Base-by-base conservation (phyloP, 495 filamentous ascomycete species). In the Viridothelium virens region DNA sequence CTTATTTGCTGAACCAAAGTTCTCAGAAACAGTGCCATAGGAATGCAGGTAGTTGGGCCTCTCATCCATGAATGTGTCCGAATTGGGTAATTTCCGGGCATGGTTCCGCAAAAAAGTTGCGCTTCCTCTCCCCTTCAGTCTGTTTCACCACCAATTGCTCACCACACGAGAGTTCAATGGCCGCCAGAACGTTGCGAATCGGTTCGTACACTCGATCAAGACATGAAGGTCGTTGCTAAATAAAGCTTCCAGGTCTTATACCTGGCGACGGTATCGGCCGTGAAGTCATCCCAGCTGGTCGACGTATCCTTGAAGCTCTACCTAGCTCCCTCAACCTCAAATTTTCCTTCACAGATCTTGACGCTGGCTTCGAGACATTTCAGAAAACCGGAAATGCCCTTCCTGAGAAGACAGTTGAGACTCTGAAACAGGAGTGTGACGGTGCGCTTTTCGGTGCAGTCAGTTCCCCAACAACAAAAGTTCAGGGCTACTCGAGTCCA, bases 211-310 rank as follows among this genome's bases (percentile, higher is more conserved):
- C 7, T 46, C 33, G 65, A 62, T 9, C 56, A 39, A 36, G 63
- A 65, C 37, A 62, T 25, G 64, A 33, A 37, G 0, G 25, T 25
- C 1, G 25, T 14, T 62, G 25, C 1, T 39, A 44, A 66, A 64
- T 65, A 33, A 63, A 37, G 39, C n/a, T 18, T 72, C 59, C 71
- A 95, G 92, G 92, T 74, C 89, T 98, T 74, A 96, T 97, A 73
- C 91, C 94, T 76, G 94, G 94, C 76, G 94, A 98, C 81, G 94
- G 94, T 77, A 98, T 98, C 78, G 94, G 94, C 76, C 90, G 90
- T 74, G 94, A 98, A 80, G 94, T 98, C 76, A 96, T 98, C 78
- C 95, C 95, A 70, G 92, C 94, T 63, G 94, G 93, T 66, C 89
- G 91, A 65, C 85, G 86, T 61, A 80, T 97, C 70, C 89, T 98